A percentile compares a stretch with the other conserved stretches of the same genome.
Evolutionary conservation across 345 rosid genomes (phyloP).

Genomic region (Salix exigua): DNA sequence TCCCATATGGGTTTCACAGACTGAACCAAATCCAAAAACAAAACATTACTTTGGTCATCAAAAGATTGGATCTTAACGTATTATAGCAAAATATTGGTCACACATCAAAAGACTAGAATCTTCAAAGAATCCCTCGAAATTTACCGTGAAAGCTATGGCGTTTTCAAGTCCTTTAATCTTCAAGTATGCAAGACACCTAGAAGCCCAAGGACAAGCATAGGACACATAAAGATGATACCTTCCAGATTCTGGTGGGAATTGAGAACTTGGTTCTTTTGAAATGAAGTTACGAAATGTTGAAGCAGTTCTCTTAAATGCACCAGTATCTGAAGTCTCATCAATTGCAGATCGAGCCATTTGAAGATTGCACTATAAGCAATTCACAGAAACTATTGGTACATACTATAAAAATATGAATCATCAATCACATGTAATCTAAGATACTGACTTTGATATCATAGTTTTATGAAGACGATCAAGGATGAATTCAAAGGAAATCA

Average conservation of each 20-base stretch:
- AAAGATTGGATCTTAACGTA: background rate
- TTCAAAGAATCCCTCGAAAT: background rate
- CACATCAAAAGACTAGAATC: background rate
- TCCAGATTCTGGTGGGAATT: conserved; percentile 72
- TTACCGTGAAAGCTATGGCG: conserved; percentile 70
- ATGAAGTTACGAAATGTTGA: conserved; percentile 76
- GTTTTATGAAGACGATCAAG: too few species aligned
- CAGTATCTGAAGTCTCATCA: conserved; percentile 69
- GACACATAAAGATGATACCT: conserved; percentile 93
- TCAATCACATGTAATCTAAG: too few species aligned
- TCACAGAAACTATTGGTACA: too few species aligned
- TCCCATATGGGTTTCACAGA: conserved; percentile 86
- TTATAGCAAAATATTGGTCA: background rate
- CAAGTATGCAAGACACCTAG: conserved; percentile 75
- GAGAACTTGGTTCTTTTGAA: conserved; percentile 55
- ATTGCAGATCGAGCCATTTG: conserved; percentile 77
- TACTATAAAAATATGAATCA: too few species aligned
- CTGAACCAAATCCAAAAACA: conserved; percentile 31
- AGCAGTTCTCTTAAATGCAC: conserved; percentile 72
- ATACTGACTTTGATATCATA: too few species aligned
- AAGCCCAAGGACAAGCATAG: conserved; percentile 98
- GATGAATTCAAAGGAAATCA: background rate
- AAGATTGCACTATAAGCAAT: background rate
- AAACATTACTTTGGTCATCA: background rate
- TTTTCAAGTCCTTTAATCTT: conserved; percentile 81